Evolutionary conservation across 1,139 yeast genomes (phyloP).

Genomic region (Taphrina flavorubra): DNA sequence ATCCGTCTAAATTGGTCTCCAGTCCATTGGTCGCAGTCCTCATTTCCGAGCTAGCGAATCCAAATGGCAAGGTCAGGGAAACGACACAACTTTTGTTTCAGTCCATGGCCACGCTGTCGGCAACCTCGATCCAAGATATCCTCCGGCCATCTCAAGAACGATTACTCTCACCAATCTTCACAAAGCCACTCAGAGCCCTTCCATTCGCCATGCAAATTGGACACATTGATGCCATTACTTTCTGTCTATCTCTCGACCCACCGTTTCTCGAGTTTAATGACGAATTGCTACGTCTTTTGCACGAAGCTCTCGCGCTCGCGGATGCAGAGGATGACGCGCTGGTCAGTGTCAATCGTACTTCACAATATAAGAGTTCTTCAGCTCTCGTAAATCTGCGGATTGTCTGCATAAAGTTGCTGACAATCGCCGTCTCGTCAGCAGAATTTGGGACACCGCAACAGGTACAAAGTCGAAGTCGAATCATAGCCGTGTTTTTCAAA

Average conservation of each 20-base stretch:
- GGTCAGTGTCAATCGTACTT: slow-evolving; percentile 81
- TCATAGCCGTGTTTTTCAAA: slow-evolving; percentile 91
- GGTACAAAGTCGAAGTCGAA: slow-evolving; percentile 81
- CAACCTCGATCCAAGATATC: slow-evolving; percentile 71
- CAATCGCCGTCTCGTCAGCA: slow-evolving; percentile 81
- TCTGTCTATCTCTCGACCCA: slow-evolving; percentile 79
- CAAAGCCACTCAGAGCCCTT: slow-evolving; percentile 92
- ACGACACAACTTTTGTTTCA: slow-evolving; percentile 77
- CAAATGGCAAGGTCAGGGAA: slow-evolving; percentile 79
- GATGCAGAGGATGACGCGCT: slow-evolving; percentile 98
- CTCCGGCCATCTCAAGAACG: slow-evolving; percentile 83
- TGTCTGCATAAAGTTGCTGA: slow-evolving; percentile 81
- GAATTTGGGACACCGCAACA: slow-evolving; percentile 67
- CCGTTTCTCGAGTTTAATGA: slow-evolving; percentile 86
- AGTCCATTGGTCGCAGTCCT: slow-evolving; percentile 60
- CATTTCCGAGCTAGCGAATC: slow-evolving; percentile 89
- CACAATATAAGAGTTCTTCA: slow-evolving; percentile 85
- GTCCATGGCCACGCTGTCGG: slow-evolving; percentile 71
- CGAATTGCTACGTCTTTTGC: slow-evolving; percentile 78
- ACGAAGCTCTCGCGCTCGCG: slow-evolving; percentile 90
- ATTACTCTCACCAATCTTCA: slow-evolving; percentile 88
- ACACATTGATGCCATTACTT: slow-evolving; percentile 93
- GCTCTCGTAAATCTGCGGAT: slow-evolving; percentile 85
- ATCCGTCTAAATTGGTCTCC: slow-evolving; percentile 20
- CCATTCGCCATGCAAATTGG: slow-evolving; percentile 99